Evolutionary conservation across 2,329 filamentous ascomycete species (phyloP).

Genomic region (Neopestalotiopsis clavispora): DNA sequence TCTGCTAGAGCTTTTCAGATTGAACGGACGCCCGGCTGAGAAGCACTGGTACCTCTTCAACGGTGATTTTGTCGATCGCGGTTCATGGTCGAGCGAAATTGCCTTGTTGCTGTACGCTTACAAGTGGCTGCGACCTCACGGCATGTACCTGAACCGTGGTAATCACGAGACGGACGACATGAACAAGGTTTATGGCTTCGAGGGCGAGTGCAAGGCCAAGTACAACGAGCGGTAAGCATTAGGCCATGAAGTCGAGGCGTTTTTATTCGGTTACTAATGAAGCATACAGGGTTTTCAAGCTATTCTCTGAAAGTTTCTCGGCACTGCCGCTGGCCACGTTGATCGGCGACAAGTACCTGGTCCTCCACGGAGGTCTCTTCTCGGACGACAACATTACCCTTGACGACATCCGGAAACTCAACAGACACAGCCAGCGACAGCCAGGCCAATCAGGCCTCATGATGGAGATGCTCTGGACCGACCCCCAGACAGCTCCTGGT

Average conservation of each 20-base stretch:
- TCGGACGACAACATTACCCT: slow-evolving; percentile 92
- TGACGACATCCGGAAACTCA: slow-evolving; percentile 91
- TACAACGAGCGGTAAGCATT: slow-evolving; percentile 77
- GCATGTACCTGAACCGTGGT: slow-evolving; percentile 94
- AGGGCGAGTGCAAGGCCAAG: slow-evolving; percentile 97
- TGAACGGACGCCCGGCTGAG: slow-evolving; percentile 84
- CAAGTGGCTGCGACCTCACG: slow-evolving; percentile 89
- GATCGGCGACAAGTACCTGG: slow-evolving; percentile 88
- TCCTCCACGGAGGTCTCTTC: slow-evolving; percentile 93
- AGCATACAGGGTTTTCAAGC: slow-evolving; percentile 75
- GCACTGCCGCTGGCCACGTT: slow-evolving; percentile 90
- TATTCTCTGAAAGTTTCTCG: slow-evolving; percentile 98
- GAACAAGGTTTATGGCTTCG: slow-evolving; percentile 98
- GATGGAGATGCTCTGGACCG: slow-evolving; percentile 99
- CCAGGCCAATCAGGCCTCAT: slow-evolving; percentile 93
- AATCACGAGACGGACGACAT: slow-evolving; percentile 99
- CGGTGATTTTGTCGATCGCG: slow-evolving; percentile 96
- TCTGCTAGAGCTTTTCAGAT: slow-evolving; percentile 91
- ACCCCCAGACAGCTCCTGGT: slow-evolving; percentile 85
- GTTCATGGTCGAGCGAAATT: slow-evolving; percentile 98
- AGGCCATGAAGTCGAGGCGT: not conserved
- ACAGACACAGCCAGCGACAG: slow-evolving; percentile 88
- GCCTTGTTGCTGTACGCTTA: slow-evolving; percentile 92
- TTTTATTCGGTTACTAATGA: slow-evolving; percentile 21
- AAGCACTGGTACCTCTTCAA: slow-evolving; percentile 97